A percentile compares a stretch with the other conserved stretches of the same genome.
Evolutionary conservation across 805 yeast genomes (phyloP).

Genomic region (Scheffersomyces stipitis): DNA sequence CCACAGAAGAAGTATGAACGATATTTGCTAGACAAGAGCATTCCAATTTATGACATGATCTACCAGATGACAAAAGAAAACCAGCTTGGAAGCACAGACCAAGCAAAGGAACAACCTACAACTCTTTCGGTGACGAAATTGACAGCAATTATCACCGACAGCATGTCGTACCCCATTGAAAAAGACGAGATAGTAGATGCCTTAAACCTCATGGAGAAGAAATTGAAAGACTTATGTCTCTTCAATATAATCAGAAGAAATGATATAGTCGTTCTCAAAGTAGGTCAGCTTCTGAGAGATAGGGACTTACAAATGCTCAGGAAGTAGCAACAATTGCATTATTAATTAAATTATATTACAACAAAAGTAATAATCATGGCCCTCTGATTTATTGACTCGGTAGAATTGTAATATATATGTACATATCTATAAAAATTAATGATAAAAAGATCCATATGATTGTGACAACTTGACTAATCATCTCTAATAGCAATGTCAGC

Average conservation of each 20-base stretch:
- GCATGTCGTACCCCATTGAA: constrained; percentile 29
- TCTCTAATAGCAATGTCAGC: constrained; percentile 77
- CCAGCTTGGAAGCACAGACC: too few species aligned
- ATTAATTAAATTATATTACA: too few species aligned
- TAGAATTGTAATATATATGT: background rate
- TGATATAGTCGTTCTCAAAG: constrained; percentile 24
- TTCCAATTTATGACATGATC: constrained; percentile 33
- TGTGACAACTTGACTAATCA: too few species aligned
- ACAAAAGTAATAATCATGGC: too few species aligned
- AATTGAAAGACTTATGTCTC: constrained; percentile 11
- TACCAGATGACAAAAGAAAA: constrained; percentile 21
- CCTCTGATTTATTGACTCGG: constrained; percentile 2
- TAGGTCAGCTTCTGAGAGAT: constrained; percentile 24
- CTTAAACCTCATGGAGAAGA: constrained; percentile 19
- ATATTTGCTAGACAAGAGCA: constrained; percentile 27
- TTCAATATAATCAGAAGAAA: constrained; percentile 22
- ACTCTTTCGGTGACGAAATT: constrained; percentile 25
- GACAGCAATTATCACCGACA: constrained; percentile 30
- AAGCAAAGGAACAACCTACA: background rate
- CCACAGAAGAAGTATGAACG: constrained; percentile 22
- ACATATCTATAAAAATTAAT: constrained; percentile 3
- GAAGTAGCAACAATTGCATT: too few species aligned
- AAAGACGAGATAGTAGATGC: constrained; percentile 30
- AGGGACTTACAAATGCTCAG: constrained; percentile 23
- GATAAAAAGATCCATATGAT: constrained; percentile 3